These are phyloP conservation scores for Sporobolomyces pararoseus DNA, from an alignment of 768 basidiomycete genomes.

Conservation along the genomic window DNA sequence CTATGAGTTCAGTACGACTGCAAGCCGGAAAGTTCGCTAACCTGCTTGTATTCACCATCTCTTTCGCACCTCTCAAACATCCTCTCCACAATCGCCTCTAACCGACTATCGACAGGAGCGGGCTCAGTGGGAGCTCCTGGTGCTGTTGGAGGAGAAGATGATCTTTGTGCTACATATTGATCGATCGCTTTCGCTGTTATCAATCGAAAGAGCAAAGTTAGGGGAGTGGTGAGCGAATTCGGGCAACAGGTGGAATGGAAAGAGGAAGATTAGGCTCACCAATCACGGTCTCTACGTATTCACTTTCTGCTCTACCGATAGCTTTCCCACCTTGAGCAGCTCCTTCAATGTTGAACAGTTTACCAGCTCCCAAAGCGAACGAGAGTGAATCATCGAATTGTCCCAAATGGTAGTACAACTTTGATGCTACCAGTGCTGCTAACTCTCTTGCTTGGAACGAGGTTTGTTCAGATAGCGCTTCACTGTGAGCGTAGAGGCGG, in stretches of 20 bases:
- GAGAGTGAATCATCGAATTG: conserved; percentile 93
- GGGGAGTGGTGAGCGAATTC: not conserved
- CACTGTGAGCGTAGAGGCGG: conserved; percentile 55
- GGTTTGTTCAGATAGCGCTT: conserved; percentile 79
- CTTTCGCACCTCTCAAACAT: conserved; percentile 81
- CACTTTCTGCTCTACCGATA: conserved; percentile 53
- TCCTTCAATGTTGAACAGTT: conserved; percentile 63
- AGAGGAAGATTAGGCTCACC: conserved; percentile 57
- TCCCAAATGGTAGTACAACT: conserved; percentile 94
- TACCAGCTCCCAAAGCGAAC: conserved; percentile 86
- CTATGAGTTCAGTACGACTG: too few relatives aligned
- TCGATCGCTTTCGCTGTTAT: conserved; percentile 86
- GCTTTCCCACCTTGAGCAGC: conserved; percentile 56
- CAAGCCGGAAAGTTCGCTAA: conserved; percentile 47
- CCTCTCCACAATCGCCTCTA: conserved; percentile 79
- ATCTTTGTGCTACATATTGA: conserved; percentile 72
- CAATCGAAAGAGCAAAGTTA: too few relatives aligned
- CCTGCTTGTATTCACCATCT: conserved; percentile 88
- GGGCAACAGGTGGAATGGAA: not conserved
- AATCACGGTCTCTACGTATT: conserved; percentile 90
- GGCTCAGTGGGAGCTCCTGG: conserved; percentile 49
- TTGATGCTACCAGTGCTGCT: conserved; percentile 90
- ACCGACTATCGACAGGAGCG: conserved; percentile 69
- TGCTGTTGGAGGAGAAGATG: conserved; percentile 40
- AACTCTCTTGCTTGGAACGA: conserved; percentile 72